These are phyloP conservation scores for Dissophora globulifera DNA, from an alignment of 192 early-diverging fungal genomes.

Conservation along the genomic window DNA sequence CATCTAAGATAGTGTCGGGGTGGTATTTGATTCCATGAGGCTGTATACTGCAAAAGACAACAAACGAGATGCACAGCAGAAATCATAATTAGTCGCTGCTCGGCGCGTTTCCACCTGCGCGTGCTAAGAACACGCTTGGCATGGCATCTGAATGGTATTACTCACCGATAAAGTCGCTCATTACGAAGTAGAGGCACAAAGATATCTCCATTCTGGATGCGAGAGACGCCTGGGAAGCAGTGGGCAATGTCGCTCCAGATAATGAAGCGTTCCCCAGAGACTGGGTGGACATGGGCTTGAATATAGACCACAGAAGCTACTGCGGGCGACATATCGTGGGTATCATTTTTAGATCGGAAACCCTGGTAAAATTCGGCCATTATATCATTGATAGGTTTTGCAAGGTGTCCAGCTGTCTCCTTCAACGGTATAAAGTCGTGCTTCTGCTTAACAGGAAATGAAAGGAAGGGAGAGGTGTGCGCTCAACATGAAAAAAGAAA, in stretches of 20 bases:
- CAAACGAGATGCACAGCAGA: not conserved
- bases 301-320: slow-evolving; percentile 10
- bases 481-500: too few species aligned
- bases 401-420: too few species aligned
- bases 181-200: slow-evolving; percentile 30
- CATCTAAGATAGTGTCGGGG: slow-evolving; percentile 22
- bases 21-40: slow-evolving; percentile 42
- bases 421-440: too few species aligned
- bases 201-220: slow-evolving; percentile 16
- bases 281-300: not conserved
- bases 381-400: slow-evolving; percentile 5
- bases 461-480: too few species aligned
- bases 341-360: slow-evolving; percentile 4
- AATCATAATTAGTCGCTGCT: not conserved
- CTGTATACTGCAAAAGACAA: slow-evolving; percentile 5
- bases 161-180: slow-evolving; percentile 29
- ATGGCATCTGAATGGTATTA: too few species aligned
- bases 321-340: too few species aligned
- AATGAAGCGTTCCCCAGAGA: slow-evolving; percentile 4
- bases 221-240: slow-evolving; percentile 30
- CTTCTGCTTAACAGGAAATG: too few species aligned
- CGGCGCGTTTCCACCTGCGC: too few species aligned
- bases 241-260: slow-evolving; percentile 43
- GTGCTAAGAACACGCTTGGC: too few species aligned
- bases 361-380: slow-evolving; percentile 8